These are phyloP conservation scores for Catunica adiposa DNA, from an alignment of 2,329 filamentous ascomycete genomes.

Conservation along the genomic window DNA sequence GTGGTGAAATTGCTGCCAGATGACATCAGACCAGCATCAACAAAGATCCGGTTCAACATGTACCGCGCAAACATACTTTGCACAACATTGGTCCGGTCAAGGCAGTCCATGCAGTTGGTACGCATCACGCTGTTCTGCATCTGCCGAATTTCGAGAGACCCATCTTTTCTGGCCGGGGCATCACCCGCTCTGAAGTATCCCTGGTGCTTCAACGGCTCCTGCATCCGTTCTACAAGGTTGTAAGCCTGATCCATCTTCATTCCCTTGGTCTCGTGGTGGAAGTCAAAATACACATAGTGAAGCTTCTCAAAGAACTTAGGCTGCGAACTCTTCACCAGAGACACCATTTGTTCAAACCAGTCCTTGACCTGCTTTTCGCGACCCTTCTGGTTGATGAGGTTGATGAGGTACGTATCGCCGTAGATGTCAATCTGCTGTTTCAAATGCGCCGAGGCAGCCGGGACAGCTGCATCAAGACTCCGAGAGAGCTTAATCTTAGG, in stretches of 20 bases:
- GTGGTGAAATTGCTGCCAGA: constrained; percentile 59
- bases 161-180: constrained; percentile 53
- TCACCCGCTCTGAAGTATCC: constrained; percentile 89
- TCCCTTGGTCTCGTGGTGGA: constrained; percentile 93
- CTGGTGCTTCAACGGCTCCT: constrained; percentile 58
- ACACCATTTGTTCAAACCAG: constrained; percentile 82
- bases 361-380: constrained; percentile 79
- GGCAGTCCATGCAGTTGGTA: constrained; percentile 98
- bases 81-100: constrained; percentile 94
- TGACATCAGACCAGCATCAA: constrained; percentile 63
- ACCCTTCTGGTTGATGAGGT: constrained; percentile 91
- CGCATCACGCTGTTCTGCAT: constrained; percentile 81
- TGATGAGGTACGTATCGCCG: constrained; percentile 93
- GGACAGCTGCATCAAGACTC: constrained; percentile 60
- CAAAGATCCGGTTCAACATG: constrained; percentile 75
- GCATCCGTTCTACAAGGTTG: constrained; percentile 67
- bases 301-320: constrained; percentile 57
- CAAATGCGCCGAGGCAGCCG: constrained; percentile 74
- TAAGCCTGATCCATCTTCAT: constrained; percentile 84
- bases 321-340: constrained; percentile 59
- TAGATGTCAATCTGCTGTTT: constrained; percentile 85
- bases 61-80: constrained; percentile 91
- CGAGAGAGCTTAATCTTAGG: constrained; percentile 71
- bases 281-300: constrained; percentile 97
- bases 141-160: constrained; percentile 57